Evolutionary conservation across 1,284 basidiomycete genomes (phyloP), one percentile per base, ranked within the genome.

Genomic region (Schizopora paradoxa): DNA sequence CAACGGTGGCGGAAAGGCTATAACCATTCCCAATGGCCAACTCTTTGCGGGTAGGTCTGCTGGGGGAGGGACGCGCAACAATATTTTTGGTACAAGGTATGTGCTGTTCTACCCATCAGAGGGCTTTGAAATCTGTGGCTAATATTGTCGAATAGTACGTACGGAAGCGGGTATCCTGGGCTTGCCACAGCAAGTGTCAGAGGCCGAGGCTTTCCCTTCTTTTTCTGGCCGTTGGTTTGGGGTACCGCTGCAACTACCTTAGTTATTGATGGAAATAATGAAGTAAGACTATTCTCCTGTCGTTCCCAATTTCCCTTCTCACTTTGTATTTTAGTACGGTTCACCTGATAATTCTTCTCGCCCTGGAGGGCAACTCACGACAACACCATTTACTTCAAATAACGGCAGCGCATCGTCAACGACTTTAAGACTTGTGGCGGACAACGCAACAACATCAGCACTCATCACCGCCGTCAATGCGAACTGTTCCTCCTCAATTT

Each of bases 91-190:
- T 3, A 62, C 66, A 6, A 46, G 44, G 48, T 50, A 32, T 28
- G 38, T 16, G 14, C 29, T 4, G 29, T 32, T 18, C 5, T 28
- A 32, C 11, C 5, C 14, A 1, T 19, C 18, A 4, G 10, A 6
- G 8, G 33, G 11, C 18, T 4, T 10, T 13, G 18, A 3, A 22
- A 35, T 4, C 22, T 19, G 22, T 35, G 6, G 8, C 0, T 19
- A 16, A 26, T 41, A 11, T 46, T 31, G 5, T 37, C n/a, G 10
- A 13, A 43, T 7, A 79, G 77, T 26, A 59, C 60, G 19, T 82
- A 77, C 54, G 78, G 78, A 14, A 79, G 77, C 53, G 78, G 79
- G 1, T 80, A 80, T 61, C 77, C 77, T 40, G 68, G 69, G 3
- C 32, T 62, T 2, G 16, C 61, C 3, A 61, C 60, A 4, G 16